Percentiles rank a stretch among this genome's conserved stretches.
Conservation (phyloP, 768 basidiomycete genomes). For the Collybiopsis luxurians region DNA sequence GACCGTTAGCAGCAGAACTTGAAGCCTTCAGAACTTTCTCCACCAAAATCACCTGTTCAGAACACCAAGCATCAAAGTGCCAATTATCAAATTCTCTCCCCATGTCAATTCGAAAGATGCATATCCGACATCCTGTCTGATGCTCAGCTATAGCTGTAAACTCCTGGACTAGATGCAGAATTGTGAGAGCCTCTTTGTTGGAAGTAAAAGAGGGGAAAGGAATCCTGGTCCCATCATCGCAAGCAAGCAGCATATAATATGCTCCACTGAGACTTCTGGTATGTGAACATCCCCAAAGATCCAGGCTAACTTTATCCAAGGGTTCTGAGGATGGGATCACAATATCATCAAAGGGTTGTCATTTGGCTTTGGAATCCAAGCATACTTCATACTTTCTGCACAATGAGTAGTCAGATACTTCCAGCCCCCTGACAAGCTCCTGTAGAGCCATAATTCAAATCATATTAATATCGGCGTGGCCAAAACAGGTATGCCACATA, state of each 20-base stretch:
- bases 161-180: not conserved
- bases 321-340: not conserved
- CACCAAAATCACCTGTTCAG: not conserved
- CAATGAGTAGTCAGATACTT: not conserved
- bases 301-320: not conserved
- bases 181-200: not conserved
- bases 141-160: not conserved
- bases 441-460: not conserved
- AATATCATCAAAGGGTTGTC: slow-evolving; percentile 5
- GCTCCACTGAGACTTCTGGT: not conserved
- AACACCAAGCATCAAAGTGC: not conserved
- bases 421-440: not conserved
- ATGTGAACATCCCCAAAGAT: not conserved
- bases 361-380: not conserved
- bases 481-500: not conserved
- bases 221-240: not conserved
- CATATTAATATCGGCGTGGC: not conserved
- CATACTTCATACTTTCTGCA: not conserved
- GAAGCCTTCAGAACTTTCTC: not conserved
- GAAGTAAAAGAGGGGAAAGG: not conserved
- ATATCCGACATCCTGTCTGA: not conserved
- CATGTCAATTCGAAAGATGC: not conserved
- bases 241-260: not conserved
- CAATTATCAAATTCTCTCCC: not conserved
- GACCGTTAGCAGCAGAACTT: not conserved